Base-by-base conservation (phyloP, 805 yeast genomes). In the Lipomyces kockii region DNA sequence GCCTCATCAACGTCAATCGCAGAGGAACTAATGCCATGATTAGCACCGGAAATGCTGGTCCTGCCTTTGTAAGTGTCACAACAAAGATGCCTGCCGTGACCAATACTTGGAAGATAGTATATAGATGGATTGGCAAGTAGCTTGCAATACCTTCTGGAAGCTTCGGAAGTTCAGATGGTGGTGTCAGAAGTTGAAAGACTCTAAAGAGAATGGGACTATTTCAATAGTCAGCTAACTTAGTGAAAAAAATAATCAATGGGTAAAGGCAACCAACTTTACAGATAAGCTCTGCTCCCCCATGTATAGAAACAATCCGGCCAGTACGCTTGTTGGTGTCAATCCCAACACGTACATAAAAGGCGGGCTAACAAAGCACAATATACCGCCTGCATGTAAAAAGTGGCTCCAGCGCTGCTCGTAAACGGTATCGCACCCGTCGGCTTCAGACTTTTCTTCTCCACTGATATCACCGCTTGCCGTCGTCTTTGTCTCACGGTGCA, bases 311-410 rank as follows among this genome's bases (percentile, higher is more conserved):
- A 52, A 5, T 52, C 55, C 55, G 0, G 55, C 29, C 9, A 52
- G 55, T 9, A 52, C 55, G 55, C 55, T 52, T 12, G 55, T 52
- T 52, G 55, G 55, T 52, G 55, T 52, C 55, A 52, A 11, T 29
- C 55, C 55, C 17, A 52, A 3, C 32, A 52, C 55, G 34, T 52
- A 12, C 55, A 52, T 52, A 12, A 52, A 52, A 14, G 55, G 55
- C 3, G 55, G 55, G 34, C 34, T 25, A 12, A 52, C 55, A 29
- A 52, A 52, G 34, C 34, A 25, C 34, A 52, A 7, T 25, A 52
- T 52, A 9, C 34, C 55, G 20, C 29, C 8, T 5, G 34, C 55
- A 29, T 52, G 55, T 22, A 52, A 22, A 25, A 52, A 29, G 34
- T 52, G 55, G 6, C 34, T 25, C 55, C 29, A 25, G n/a, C 55